Percentiles rank a stretch among this genome's conserved stretches.
Conservation (phyloP, 495 filamentous ascomycete species). For the Aspergillus hancockii region DNA sequence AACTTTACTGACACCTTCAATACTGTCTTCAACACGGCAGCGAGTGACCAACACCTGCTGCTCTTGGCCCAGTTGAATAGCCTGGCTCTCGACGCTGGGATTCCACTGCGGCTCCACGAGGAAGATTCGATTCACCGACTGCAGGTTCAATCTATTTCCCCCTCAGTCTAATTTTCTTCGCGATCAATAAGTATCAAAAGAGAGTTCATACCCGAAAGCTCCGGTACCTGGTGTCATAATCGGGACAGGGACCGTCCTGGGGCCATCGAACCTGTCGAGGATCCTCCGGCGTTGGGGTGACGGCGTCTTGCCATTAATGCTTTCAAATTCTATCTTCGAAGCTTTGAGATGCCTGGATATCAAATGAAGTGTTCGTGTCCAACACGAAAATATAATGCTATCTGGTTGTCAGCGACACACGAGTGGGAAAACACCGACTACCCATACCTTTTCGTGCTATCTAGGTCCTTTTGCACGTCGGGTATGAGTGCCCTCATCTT, state of each 20-base stretch:
- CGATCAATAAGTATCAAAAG: not conserved
- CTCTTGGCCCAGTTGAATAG: constrained; percentile 49
- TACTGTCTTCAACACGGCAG: constrained; percentile 45
- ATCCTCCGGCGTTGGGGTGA: constrained; percentile 27
- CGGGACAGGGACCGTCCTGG: constrained; percentile 31
- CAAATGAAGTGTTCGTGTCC: constrained; percentile 48
- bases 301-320: constrained; percentile 40
- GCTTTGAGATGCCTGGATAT: constrained; percentile 24
- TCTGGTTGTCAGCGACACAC: not conserved
- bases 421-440: too few species aligned
- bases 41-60: constrained; percentile 42
- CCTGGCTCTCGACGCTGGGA: constrained; percentile 54
- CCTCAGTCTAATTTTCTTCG: too few species aligned
- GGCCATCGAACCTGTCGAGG: constrained; percentile 33
- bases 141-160: constrained; percentile 45
- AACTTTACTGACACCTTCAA: constrained; percentile 37
- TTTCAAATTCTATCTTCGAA: constrained; percentile 29
- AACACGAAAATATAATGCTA: constrained; percentile 56
- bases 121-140: constrained; percentile 45
- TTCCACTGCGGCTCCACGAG: constrained; percentile 60
- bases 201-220: constrained; percentile 44
- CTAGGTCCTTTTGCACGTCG: constrained; percentile 30
- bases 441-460: constrained; percentile 34
- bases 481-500: constrained; percentile 37
- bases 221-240: constrained; percentile 58